These are phyloP conservation scores for Tricholoma furcatifolium DNA, from an alignment of 768 basidiomycete species.

Conservation along the genomic window DNA sequence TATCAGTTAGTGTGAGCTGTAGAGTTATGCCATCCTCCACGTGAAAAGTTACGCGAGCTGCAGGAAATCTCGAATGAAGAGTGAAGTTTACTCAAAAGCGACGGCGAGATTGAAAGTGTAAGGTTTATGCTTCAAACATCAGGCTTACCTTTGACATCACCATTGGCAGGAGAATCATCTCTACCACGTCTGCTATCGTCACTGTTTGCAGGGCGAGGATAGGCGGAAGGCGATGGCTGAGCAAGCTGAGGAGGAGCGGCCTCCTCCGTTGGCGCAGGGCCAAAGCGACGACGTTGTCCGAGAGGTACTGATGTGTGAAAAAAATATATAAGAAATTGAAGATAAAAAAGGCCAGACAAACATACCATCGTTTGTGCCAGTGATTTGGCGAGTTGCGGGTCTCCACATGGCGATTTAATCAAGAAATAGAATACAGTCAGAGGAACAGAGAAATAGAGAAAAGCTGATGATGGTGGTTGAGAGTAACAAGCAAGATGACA, in stretches of 20 bases:
- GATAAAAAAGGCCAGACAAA: constrained; percentile 13
- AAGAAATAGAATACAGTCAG: constrained; percentile 31
- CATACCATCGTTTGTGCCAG: constrained; percentile 90
- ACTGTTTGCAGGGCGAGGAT: constrained; percentile 64
- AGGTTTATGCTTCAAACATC: constrained; percentile 15
- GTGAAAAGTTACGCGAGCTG: constrained; percentile 21
- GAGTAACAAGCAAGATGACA: constrained; percentile 25
- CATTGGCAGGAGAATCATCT: constrained; percentile 63
- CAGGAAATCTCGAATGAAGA: constrained; percentile 15
- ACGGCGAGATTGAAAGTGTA: constrained; percentile 10
- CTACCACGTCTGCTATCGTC: constrained; percentile 59
- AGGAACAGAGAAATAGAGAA: constrained; percentile 16
- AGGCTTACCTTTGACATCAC: constrained; percentile 76
- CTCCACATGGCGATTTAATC: constrained; percentile 69
- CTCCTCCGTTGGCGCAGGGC: constrained; percentile 83
- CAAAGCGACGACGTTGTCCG: constrained; percentile 87
- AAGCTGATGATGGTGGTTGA: constrained; percentile 29
- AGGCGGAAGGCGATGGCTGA: constrained; percentile 84
- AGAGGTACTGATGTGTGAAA: constrained; percentile 59
- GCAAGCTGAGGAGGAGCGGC: constrained; percentile 79
- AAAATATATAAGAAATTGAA: constrained; percentile 11
- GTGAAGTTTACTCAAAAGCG: constrained; percentile 20
- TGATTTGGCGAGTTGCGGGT: constrained; percentile 85
- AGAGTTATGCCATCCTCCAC: constrained; percentile 32
- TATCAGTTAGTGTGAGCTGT: constrained; percentile 43